Evolutionary conservation across 106 monocot genomes (phyloP).

Genomic region (Acanthochlamys bracteata): DNA sequence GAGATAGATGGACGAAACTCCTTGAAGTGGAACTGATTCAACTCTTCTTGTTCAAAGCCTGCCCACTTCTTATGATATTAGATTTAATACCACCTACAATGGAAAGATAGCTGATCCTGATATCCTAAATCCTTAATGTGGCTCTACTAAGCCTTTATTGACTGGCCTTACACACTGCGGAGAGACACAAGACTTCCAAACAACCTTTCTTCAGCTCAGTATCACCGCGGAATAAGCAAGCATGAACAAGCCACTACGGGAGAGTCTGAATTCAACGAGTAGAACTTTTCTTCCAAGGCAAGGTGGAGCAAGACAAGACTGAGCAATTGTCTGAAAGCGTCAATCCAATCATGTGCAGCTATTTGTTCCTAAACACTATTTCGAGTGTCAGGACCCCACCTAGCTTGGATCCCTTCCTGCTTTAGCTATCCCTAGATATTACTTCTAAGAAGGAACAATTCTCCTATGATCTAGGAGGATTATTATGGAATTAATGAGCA

Average conservation of each 20-base stretch:
- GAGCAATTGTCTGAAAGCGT: background rate
- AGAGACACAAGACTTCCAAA: too few relatives aligned
- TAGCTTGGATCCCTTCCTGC: background rate
- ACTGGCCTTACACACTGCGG: too few relatives aligned
- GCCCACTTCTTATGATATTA: too few relatives aligned
- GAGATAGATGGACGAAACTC: too few relatives aligned
- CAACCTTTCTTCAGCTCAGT: too few relatives aligned
- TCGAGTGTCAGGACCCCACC: background rate
- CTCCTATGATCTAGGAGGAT: background rate
- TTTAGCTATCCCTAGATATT: background rate
- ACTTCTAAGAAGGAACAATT: background rate
- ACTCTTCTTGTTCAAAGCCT: too few relatives aligned
- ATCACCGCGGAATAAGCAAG: background rate
- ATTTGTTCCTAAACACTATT: background rate
- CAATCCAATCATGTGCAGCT: background rate
- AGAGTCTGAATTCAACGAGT: slow-evolving; percentile 1
- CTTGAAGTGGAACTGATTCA: too few relatives aligned
- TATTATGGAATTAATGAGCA: background rate
- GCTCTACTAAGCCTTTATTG: too few relatives aligned
- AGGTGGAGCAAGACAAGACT: background rate
- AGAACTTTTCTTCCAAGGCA: background rate
- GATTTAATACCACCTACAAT: too few relatives aligned
- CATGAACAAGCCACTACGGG: slow-evolving; percentile 1
- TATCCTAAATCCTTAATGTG: too few relatives aligned
- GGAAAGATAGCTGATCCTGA: too few relatives aligned